These are phyloP conservation scores for Chytriomyces confervae DNA, from an alignment of 192 early-diverging fungal genomes.

Conservation along the genomic window DNA sequence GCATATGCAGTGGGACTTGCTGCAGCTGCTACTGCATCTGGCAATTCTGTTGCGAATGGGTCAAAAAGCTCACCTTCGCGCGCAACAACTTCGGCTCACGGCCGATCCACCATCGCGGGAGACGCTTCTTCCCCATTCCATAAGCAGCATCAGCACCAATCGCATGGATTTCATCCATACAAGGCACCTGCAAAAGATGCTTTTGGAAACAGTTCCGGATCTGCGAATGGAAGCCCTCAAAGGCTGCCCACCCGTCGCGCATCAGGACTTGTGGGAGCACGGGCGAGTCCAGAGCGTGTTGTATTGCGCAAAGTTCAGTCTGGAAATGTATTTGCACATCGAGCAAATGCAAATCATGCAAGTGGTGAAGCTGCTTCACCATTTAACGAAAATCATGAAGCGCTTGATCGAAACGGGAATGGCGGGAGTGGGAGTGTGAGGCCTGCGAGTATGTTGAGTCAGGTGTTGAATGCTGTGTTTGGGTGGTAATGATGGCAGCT, in stretches of 20 bases:
- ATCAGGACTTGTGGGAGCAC: too few relatives aligned
- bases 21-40: too few relatives aligned
- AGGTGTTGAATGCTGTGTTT: slow-evolving; percentile 28
- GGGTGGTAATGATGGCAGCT: slow-evolving; percentile 2
- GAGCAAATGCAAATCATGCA: neutral
- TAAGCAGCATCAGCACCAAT: neutral
- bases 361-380: neutral
- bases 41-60: too few relatives aligned
- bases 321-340: slow-evolving; percentile 19
- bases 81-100: neutral
- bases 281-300: neutral
- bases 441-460: slow-evolving; percentile 26
- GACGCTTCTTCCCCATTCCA: neutral
- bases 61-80: neutral
- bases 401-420: neutral
- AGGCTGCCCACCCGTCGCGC: too few relatives aligned
- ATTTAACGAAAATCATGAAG: neutral
- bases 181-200: neutral
- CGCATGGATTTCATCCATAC: slow-evolving; percentile 25
- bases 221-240: too few relatives aligned
- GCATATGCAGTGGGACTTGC: too few relatives aligned
- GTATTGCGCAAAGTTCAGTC: neutral
- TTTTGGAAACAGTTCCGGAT: too few relatives aligned
- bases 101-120: neutral
- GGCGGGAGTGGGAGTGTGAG: slow-evolving; percentile 7